Evolutionary conservation across 2,329 filamentous ascomycete genomes (phyloP), one percentile per base, ranked within the genome.

Genomic region (Aspergillus quadricinctus): DNA sequence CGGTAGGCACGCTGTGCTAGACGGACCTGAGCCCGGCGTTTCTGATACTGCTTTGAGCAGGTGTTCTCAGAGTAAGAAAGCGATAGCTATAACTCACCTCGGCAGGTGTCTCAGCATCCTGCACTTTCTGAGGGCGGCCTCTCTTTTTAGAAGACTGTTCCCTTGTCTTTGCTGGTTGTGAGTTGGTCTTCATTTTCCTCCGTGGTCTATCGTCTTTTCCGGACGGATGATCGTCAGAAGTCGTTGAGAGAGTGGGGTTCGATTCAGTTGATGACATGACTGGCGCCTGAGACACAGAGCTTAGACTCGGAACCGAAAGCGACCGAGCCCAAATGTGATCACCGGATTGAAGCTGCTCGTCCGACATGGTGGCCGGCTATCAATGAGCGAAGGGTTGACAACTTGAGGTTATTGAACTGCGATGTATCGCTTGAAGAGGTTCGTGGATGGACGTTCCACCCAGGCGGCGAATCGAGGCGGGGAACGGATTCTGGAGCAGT

Each of bases 41-140:
- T 35, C 54, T 56, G 23, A 25, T 19, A 25, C n/a, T 14, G 35
- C 48, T 81, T 77, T 82, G 53, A 87, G 81, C n/a, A 87, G 79
- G 27, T 57, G 53, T 2, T 52, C 29, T 1, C 52, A 14, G 29
- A 50, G 54, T 10, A 54, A 41, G 29, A 49, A 28, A 3, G 53
- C 27, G 19, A 59, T 57, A 11, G 57, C 49, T 56, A 60, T 57
- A 28, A 59, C 49, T 56, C 58, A 59, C 41, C 19, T 21, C 41
- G 37, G 21, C 28, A 54, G 53, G 21, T n/a, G 19, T 41, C 41
- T 23, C 21, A 23, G 14, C 19, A 46, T 46, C 21, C 21, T 21
- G 11, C 11, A 25, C 43, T 46, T 46, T 46, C 6, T 27, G 43
- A 46, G 43, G 43, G 11, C 43, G 43, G 23, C 43, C 43, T 46